Conservation (phyloP, 305 asterid genomes). For the Plantago lanceolata region DNA sequence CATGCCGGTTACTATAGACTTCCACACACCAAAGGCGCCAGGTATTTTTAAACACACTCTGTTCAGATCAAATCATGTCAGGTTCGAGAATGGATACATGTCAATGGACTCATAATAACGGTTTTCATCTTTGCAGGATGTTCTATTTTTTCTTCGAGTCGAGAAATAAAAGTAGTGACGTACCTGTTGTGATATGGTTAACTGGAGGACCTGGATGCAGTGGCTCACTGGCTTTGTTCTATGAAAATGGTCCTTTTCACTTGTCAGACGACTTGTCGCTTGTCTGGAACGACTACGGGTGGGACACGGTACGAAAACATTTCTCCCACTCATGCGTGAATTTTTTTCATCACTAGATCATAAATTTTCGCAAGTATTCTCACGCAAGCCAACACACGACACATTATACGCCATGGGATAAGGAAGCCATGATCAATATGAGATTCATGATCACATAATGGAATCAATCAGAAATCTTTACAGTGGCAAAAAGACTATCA, state of each 20-base stretch:
- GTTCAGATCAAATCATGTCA: background rate
- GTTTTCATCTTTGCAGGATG: constrained; percentile 56
- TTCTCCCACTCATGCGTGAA: too few relatives aligned
- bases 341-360: too few relatives aligned
- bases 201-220: constrained; percentile 99
- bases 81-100: too few relatives aligned
- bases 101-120: background rate
- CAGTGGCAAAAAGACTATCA: too few relatives aligned
- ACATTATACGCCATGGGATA: too few relatives aligned
- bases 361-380: too few relatives aligned
- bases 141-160: constrained; percentile 89
- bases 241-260: constrained; percentile 88
- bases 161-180: constrained; percentile 44
- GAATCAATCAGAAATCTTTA: too few relatives aligned
- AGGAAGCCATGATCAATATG: background rate
- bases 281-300: constrained; percentile 77
- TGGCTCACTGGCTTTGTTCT: constrained; percentile 72
- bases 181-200: constrained; percentile 85
- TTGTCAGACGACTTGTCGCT: constrained; percentile 57
- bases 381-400: too few relatives aligned
- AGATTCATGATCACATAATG: background rate
- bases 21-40: constrained; percentile 51
- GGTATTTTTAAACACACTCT: constrained; percentile 25
- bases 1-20: too few relatives aligned
- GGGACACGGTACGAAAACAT: constrained; percentile 64